Percentiles rank a stretch among this genome's conserved stretches.
Evolutionary conservation across 805 yeast species (phyloP).

Genomic region (Teunomyces pallodes): DNA sequence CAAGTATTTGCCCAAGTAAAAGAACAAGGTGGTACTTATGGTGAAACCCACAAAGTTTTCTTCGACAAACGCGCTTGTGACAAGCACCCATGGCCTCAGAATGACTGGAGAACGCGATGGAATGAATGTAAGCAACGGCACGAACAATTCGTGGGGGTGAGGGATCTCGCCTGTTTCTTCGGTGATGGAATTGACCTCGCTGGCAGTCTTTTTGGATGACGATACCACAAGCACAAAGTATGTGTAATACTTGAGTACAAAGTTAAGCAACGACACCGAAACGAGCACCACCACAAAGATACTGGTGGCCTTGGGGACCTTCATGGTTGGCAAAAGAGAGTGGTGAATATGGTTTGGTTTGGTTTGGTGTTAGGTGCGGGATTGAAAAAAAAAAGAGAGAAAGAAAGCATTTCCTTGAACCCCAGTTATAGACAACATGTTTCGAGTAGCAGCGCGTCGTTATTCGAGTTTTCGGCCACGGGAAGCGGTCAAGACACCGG

Average conservation of each 20-base stretch:
- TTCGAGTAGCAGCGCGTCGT: neutral
- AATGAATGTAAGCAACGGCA: conserved; percentile 50
- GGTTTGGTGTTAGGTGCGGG: neutral
- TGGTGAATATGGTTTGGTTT: neutral
- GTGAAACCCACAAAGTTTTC: conserved; percentile 38
- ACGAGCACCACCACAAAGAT: conserved; percentile 32
- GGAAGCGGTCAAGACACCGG: conserved; percentile 21
- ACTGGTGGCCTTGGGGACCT: conserved; percentile 32
- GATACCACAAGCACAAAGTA: conserved; percentile 35
- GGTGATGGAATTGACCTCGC: conserved; percentile 21
- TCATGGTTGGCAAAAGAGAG: conserved; percentile 15
- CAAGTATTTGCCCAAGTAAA: conserved; percentile 60
- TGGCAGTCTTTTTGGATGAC: conserved; percentile 22
- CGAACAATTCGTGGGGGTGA: conserved; percentile 45
- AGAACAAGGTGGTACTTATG: conserved; percentile 35
- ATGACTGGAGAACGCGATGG: conserved; percentile 42
- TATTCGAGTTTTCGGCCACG: neutral
- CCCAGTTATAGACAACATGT: neutral
- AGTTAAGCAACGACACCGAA: conserved; percentile 31
- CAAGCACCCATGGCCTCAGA: conserved; percentile 48
- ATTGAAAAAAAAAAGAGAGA: neutral
- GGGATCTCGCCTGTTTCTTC: conserved; percentile 39
- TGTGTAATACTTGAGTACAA: conserved; percentile 35
- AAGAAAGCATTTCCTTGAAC: neutral
- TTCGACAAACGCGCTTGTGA: conserved; percentile 48